Conservation (phyloP, 306 rosid species). For the Comarum palustre region DNA sequence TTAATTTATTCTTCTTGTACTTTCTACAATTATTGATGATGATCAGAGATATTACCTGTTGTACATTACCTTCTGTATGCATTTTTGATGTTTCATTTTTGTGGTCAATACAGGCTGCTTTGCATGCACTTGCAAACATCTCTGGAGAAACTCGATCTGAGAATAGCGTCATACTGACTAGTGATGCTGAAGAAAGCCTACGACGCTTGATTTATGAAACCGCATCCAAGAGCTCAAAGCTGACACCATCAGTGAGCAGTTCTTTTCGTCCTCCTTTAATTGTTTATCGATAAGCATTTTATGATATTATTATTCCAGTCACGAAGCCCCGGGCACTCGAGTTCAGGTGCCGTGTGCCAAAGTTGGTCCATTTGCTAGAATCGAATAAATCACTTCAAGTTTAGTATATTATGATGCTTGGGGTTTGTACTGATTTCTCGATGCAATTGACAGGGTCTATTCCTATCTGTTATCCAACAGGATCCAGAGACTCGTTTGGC, state of each 20-base stretch:
- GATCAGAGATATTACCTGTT: background rate
- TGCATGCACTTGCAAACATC: slow-evolving; percentile 84
- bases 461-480: slow-evolving; percentile 70
- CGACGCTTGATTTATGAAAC: slow-evolving; percentile 55
- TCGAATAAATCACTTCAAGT: background rate
- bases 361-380: slow-evolving; percentile 2
- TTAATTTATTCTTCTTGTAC: background rate
- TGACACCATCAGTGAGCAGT: slow-evolving; percentile 69
- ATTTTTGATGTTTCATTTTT: slow-evolving; percentile 11
- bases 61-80: background rate
- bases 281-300: slow-evolving; percentile 8
- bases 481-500: slow-evolving; percentile 76
- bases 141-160: slow-evolving; percentile 67
- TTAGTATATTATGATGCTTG: slow-evolving; percentile 1
- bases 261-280: slow-evolving; percentile 1
- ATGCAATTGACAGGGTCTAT: slow-evolving; percentile 66
- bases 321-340: background rate
- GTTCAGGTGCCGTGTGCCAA: background rate
- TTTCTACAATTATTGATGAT: background rate
- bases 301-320: background rate
- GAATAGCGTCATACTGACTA: slow-evolving; percentile 44
- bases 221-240: slow-evolving; percentile 66
- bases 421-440: slow-evolving; percentile 29
- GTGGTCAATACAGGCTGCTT: slow-evolving; percentile 61
- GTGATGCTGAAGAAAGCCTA: slow-evolving; percentile 71